phyloP scores from a whole-genome alignment of 495 filamentous ascomycete genomes.

The Penicillium nucicola region DNA sequence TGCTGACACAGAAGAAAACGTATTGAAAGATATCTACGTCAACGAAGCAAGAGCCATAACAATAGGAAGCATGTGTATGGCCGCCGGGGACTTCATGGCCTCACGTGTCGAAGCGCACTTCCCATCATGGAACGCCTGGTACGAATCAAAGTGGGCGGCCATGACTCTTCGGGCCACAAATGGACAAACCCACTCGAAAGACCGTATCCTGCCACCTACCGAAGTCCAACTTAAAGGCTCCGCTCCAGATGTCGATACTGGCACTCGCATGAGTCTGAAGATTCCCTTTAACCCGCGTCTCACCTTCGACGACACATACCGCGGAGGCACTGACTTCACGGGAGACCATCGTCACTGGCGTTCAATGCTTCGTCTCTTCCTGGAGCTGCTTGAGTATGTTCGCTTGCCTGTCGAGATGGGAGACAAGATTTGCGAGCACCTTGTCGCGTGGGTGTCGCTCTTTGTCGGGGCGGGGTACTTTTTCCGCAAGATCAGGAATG shows the following conservation, averaged over 20 bases:
- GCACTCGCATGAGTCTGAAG: too few species aligned
- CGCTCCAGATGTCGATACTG: too few species aligned
- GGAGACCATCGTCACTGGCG: slow-evolving; percentile 38
- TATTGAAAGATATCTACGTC: slow-evolving; percentile 68
- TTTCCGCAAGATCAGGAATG: slow-evolving; percentile 7
- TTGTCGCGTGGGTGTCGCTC: slow-evolving; percentile 36
- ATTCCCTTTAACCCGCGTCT: neutral
- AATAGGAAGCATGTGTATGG: slow-evolving; percentile 53
- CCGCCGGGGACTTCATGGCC: slow-evolving; percentile 78
- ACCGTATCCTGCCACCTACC: too few species aligned
- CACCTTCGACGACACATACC: slow-evolving; percentile 24
- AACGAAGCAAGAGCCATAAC: slow-evolving; percentile 59
- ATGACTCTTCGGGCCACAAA: too few species aligned
- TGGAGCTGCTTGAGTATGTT: slow-evolving; percentile 38
- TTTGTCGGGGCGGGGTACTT: slow-evolving; percentile 39
- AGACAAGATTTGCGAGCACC: slow-evolving; percentile 38
- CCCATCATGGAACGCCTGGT: slow-evolving; percentile 40
- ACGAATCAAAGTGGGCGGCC: too few species aligned
- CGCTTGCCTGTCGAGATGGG: slow-evolving; percentile 35
- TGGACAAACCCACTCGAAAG: too few species aligned
- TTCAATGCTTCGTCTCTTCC: slow-evolving; percentile 35
- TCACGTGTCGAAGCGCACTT: slow-evolving; percentile 69
- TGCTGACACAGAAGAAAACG: too few species aligned
- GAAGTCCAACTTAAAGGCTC: too few species aligned
- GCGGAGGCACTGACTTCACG: slow-evolving; percentile 35